phyloP scores from a whole-genome alignment of 208 protist species.

The Acanthamoeba triangularis region DNA sequence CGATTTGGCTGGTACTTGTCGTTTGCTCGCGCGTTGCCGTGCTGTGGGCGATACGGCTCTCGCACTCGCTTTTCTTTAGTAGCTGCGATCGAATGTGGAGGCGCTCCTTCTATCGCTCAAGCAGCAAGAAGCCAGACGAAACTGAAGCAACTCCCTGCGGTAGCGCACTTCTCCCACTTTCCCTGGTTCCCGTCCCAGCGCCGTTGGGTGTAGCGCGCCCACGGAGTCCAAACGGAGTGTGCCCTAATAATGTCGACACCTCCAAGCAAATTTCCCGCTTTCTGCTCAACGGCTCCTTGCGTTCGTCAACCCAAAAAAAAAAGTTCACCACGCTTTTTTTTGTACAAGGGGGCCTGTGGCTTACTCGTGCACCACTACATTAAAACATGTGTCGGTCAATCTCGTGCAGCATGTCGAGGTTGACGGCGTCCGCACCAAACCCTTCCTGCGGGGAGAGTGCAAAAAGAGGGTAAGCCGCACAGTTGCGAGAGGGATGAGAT shows the following conservation, averaged over 20 bases:
- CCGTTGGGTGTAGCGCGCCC: constrained; percentile 15
- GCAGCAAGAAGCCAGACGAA: not conserved
- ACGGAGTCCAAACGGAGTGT: constrained; percentile 34
- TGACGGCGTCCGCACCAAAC: not conserved
- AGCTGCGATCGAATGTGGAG: not conserved
- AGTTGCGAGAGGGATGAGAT: not conserved
- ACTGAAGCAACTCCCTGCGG: not conserved
- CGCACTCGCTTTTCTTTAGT: not conserved
- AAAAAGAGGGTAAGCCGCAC: not conserved
- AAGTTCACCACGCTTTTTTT: too few species aligned
- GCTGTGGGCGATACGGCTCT: not conserved
- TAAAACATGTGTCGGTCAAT: constrained; percentile 40
- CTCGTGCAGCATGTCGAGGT: constrained; percentile 43
- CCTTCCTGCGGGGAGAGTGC: not conserved
- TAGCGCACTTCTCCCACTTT: constrained; percentile 4
- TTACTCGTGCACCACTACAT: too few species aligned
- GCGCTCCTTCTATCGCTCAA: not conserved
- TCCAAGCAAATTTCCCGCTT: too few species aligned
- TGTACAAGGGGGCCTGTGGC: too few species aligned
- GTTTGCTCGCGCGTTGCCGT: not conserved
- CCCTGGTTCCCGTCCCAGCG: not conserved
- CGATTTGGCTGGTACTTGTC: too few species aligned
- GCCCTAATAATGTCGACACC: not conserved
- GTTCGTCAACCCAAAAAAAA: too few species aligned
- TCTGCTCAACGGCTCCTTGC: not conserved